Conservation (phyloP, 2,329 filamentous ascomycete species). For the Aspergillus japonicus region DNA sequence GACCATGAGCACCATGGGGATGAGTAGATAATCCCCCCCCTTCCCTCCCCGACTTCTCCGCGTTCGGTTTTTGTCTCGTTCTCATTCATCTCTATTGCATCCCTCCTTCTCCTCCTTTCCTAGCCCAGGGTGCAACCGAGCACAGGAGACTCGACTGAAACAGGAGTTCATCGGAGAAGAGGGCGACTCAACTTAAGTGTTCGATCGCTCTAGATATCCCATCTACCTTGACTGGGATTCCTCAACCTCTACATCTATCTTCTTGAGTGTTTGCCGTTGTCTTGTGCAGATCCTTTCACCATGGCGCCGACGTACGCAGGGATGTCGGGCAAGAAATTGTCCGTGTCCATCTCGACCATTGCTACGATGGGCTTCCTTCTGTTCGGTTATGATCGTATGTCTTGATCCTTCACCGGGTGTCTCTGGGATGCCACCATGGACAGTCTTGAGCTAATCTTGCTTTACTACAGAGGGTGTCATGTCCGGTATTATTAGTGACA, state of each 20-base stretch:
- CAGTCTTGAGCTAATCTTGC: background rate
- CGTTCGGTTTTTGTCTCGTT: slow-evolving; percentile 15
- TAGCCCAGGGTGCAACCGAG: background rate
- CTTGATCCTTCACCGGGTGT: background rate
- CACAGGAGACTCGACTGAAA: background rate
- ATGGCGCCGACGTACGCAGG: slow-evolving; percentile 60
- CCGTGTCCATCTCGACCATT: slow-evolving; percentile 59
- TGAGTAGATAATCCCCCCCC: slow-evolving; percentile 31
- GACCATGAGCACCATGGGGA: slow-evolving; percentile 20
- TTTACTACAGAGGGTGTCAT: slow-evolving; percentile 35
- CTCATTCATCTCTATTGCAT: slow-evolving; percentile 10
- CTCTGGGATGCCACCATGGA: background rate
- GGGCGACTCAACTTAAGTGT: slow-evolving; percentile 4
- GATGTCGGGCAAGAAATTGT: slow-evolving; percentile 58
- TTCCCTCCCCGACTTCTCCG: slow-evolving; percentile 18
- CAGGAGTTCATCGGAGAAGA: background rate
- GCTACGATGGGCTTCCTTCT: slow-evolving; percentile 63
- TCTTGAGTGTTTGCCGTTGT: background rate
- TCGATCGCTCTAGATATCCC: background rate
- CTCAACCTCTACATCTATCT: background rate
- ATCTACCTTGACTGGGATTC: background rate
- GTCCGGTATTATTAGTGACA: slow-evolving; percentile 40
- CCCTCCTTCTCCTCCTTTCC: slow-evolving; percentile 4
- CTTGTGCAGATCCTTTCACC: slow-evolving; percentile 8
- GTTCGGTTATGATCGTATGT: slow-evolving; percentile 58